These are phyloP conservation scores for Chaetoceros tenuissimus DNA, from an alignment of 108 stramenopile genomes.

Conservation along the genomic window DNA sequence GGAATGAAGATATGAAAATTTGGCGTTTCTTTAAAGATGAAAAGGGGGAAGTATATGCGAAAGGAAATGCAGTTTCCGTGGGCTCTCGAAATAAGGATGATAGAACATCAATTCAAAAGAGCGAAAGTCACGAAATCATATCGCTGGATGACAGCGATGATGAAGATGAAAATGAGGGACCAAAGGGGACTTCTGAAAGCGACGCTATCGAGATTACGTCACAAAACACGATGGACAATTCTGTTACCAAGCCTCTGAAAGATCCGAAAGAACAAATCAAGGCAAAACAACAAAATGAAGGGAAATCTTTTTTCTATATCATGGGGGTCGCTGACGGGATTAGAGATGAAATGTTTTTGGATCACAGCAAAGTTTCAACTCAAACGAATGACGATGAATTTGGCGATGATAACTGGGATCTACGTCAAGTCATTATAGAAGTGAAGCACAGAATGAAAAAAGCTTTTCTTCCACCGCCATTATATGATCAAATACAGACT, in stretches of 20 bases:
- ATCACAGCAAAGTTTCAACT: too few relatives aligned
- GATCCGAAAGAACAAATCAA: neutral
- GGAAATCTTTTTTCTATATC: conserved; percentile 24
- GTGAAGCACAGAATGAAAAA: conserved; percentile 78
- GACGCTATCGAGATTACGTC: neutral
- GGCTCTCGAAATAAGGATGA: conserved; percentile 6
- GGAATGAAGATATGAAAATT: conserved; percentile 45
- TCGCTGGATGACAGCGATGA: neutral
- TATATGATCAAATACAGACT: conserved; percentile 80
- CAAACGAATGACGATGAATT: conserved; percentile 19
- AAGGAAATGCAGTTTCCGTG: conserved; percentile 21
- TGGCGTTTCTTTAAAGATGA: conserved; percentile 49
- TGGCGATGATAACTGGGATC: conserved; percentile 32
- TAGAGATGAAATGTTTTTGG: conserved; percentile 29
- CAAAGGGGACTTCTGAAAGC: neutral
- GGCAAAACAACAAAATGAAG: neutral
- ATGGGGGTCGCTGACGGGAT: conserved; percentile 36
- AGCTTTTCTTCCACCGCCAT: conserved; percentile 38
- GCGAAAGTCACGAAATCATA: neutral
- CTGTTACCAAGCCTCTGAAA: neutral
- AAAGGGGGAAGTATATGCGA: conserved; percentile 3
- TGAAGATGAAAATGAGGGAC: neutral
- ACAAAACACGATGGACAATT: neutral
- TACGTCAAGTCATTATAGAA: conserved; percentile 62
- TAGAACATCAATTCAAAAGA: neutral